Conservation (phyloP, 164 flowering plant species). For the Malania oleifera region DNA sequence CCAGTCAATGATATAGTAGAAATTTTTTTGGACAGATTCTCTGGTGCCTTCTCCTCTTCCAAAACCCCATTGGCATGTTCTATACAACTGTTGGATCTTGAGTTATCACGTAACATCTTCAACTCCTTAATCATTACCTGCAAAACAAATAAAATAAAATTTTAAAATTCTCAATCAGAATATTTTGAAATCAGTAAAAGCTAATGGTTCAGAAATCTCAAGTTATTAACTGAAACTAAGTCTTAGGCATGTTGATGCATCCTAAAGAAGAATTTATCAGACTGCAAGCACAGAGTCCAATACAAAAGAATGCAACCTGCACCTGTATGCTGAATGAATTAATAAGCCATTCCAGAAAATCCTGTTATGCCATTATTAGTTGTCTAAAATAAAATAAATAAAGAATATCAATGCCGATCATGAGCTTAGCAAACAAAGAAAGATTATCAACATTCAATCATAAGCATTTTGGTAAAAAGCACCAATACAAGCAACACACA, state of each 20-base stretch:
- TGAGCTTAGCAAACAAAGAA: no score
- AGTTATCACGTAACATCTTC: constrained; percentile 45
- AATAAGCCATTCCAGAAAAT: no score
- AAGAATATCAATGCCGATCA: no score
- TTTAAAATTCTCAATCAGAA: not conserved
- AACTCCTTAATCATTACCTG: constrained; percentile 71
- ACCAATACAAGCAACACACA: no score
- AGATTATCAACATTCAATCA: no score
- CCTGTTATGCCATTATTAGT: no score
- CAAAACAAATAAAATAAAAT: constrained; percentile 4
- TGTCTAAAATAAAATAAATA: no score
- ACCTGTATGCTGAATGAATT: no score
- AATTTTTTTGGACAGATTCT: constrained; percentile 72
- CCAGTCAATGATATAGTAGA: constrained; percentile 64
- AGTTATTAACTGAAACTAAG: not conserved
- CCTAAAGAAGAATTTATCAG: not conserved
- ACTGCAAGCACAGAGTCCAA: not conserved
- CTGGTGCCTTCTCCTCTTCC: constrained; percentile 80
- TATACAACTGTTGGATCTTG: constrained; percentile 81
- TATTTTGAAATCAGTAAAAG: no score
- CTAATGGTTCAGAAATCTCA: no score
- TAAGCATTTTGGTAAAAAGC: no score
- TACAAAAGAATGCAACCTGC: no score
- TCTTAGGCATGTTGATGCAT: not conserved
- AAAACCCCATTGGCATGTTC: constrained; percentile 90